Percentiles rank a stretch among this genome's conserved stretches.
Evolutionary conservation across 257 asterid genomes (phyloP).

Genomic region (Nicotiana sylvestris): DNA sequence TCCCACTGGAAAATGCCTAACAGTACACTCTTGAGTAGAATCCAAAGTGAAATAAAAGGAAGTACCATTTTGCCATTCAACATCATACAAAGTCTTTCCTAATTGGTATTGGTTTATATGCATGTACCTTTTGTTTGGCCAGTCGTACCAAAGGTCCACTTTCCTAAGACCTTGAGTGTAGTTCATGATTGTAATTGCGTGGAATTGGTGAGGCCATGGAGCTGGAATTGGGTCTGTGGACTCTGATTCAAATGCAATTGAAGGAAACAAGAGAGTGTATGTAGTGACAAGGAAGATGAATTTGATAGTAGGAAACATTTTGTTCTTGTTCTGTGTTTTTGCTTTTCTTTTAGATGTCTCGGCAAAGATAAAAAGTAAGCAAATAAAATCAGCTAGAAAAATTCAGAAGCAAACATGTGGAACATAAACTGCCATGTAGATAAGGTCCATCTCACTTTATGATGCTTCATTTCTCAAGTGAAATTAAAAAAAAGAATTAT

Average conservation of each 20-base stretch:
- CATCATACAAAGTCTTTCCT: constrained; percentile 40
- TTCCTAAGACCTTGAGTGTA: constrained; percentile 50
- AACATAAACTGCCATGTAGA: not conserved
- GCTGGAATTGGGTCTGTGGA: constrained; percentile 41
- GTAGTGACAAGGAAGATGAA: not conserved
- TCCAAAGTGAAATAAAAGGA: constrained; percentile 43
- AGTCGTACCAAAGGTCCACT: constrained; percentile 85
- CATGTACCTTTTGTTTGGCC: constrained; percentile 84
- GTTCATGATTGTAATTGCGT: constrained; percentile 58
- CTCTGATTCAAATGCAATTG: not conserved
- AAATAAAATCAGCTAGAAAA: not conserved
- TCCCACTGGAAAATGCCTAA: constrained; percentile 53
- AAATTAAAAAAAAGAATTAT: too few species aligned
- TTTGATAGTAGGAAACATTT: not conserved
- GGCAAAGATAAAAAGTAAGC: not conserved
- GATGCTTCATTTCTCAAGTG: not conserved
- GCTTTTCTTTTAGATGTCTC: not conserved
- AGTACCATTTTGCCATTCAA: constrained; percentile 80
- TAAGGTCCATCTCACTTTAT: not conserved
- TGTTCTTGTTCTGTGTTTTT: not conserved
- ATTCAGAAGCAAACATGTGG: not conserved
- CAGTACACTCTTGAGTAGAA: constrained; percentile 34
- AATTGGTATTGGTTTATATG: constrained; percentile 72
- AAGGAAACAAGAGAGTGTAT: not conserved
- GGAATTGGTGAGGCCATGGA: constrained; percentile 84